Evolutionary conservation across 495 filamentous ascomycete species (phyloP).

Genomic region (Neurospora cerealis): DNA sequence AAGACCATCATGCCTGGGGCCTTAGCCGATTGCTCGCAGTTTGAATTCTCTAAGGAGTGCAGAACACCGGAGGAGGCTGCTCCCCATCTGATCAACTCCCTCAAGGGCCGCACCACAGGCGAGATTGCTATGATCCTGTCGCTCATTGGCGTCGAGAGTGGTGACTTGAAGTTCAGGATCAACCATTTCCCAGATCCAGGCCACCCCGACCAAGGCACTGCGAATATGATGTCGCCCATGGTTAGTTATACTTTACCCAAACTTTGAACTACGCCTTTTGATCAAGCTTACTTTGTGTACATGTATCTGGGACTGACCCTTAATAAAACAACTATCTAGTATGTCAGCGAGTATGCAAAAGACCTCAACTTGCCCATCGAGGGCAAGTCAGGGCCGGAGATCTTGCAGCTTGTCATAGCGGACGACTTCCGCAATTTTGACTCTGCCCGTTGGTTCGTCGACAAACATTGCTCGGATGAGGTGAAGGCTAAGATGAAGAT

Average conservation of each 20-base stretch:
- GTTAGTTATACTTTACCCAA: neutral
- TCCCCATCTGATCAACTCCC: constrained; percentile 27
- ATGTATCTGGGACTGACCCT: neutral
- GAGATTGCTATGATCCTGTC: constrained; percentile 56
- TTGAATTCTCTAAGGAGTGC: constrained; percentile 44
- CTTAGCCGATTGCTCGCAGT: constrained; percentile 35
- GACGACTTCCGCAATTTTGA: constrained; percentile 50
- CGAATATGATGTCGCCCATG: constrained; percentile 61
- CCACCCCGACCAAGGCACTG: constrained; percentile 48
- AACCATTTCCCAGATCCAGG: constrained; percentile 29
- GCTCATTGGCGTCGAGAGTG: constrained; percentile 59
- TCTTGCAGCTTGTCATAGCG: neutral
- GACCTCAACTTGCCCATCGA: neutral
- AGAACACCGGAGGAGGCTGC: constrained; percentile 54
- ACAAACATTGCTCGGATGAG: constrained; percentile 45
- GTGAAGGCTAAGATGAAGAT: constrained; percentile 37
- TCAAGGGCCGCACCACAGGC: constrained; percentile 23
- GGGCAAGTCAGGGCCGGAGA: neutral
- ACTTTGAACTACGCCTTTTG: neutral
- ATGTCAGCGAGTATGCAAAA: neutral
- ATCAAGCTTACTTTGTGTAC: neutral
- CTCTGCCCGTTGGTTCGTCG: constrained; percentile 65
- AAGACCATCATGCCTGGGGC: constrained; percentile 39
- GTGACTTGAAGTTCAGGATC: constrained; percentile 55
- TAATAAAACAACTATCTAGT: neutral